Base-by-base conservation (phyloP, 805 yeast genomes). In the Barnettozyma salicaria region DNA sequence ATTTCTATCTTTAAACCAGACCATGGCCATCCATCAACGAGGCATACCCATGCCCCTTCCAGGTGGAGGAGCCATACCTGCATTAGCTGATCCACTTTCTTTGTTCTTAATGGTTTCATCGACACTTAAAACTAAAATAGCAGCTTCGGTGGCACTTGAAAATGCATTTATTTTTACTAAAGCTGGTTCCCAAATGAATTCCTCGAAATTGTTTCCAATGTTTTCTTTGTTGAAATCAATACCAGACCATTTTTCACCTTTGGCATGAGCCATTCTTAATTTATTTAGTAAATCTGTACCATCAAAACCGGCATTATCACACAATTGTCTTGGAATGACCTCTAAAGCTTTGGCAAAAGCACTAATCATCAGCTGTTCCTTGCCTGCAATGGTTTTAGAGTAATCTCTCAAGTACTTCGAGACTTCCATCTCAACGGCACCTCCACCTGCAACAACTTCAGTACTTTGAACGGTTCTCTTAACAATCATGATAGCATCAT, bases 251-350 rank as follows among this genome's bases (percentile, higher is more conserved):
- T 64, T 70, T 53, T 90, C 95, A 44, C 95, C 96, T 59, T 84
- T 84, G 37, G 95, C 92, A 55, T 92, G 99, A 14, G 86, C 81
- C 74, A 92, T 83, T 64, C 99, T 78, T 55, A 92, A 70, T 55
- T 82, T 76, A 61, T 92, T 92, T 51, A 92, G 75, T 42, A 92
- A 66, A 59, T 92, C 97, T n/a, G 95, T 86, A 16, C 95, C 94
- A 59, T 92, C 99, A 49, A 92, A 80, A 5, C 99, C 99, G n/a
- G 96, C 98, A 60, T 92, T 92, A 58, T 92, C 98, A 68, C 97
- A 90, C 47, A 92, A 71, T 59, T 92, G 97, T 60, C 97, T 80
- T 49, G 99, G 99, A 52, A 92, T 88, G 19, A 92, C 80, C 65
- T 92, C 99, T 40, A 92, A 70, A 1, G 97, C 95, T 49, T 83